Conservation (phyloP, 192 early-diverging fungal genomes). For the Entrophospora sp. region DNA sequence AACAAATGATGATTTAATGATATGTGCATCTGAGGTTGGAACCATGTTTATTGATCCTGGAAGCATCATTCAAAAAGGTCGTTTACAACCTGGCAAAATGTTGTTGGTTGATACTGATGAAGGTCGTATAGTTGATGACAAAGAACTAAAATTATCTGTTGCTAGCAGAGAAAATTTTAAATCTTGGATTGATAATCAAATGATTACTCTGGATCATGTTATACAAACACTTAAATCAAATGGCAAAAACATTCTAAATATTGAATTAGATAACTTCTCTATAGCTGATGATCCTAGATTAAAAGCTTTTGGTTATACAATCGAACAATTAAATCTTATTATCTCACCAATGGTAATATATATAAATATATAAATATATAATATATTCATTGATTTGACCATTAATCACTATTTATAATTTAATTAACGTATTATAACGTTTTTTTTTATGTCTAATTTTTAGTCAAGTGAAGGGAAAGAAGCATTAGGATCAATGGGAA, state of each 20-base stretch:
- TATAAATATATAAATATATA: slow-evolving; percentile 5
- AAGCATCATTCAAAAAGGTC: slow-evolving; percentile 78
- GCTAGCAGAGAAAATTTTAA: slow-evolving; percentile 64
- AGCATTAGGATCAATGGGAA: slow-evolving; percentile 97
- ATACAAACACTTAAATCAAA: slow-evolving; percentile 29
- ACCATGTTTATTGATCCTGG: slow-evolving; percentile 77
- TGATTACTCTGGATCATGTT: slow-evolving; percentile 63
- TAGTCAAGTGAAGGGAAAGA: slow-evolving; percentile 74
- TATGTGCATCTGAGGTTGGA: slow-evolving; percentile 96
- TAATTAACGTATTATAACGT: background rate
- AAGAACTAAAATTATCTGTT: slow-evolving; percentile 74
- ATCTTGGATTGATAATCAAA: slow-evolving; percentile 78
- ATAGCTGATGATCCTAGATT: slow-evolving; percentile 73
- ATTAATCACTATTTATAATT: background rate
- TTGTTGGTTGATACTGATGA: slow-evolving; percentile 90
- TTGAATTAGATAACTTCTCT: slow-evolving; percentile 48
- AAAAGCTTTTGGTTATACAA: slow-evolving; percentile 80
- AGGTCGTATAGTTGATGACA: slow-evolving; percentile 85
- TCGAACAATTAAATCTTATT: slow-evolving; percentile 87
- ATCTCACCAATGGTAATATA: slow-evolving; percentile 75
- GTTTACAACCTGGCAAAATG: slow-evolving; percentile 94
- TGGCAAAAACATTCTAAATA: slow-evolving; percentile 21
- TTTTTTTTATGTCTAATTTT: background rate
- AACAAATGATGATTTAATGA: slow-evolving; percentile 87
- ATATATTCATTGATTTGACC: slow-evolving; percentile 10